These are phyloP conservation scores for Isatis tinctoria DNA, from an alignment of 345 rosid species.

Conservation along the genomic window DNA sequence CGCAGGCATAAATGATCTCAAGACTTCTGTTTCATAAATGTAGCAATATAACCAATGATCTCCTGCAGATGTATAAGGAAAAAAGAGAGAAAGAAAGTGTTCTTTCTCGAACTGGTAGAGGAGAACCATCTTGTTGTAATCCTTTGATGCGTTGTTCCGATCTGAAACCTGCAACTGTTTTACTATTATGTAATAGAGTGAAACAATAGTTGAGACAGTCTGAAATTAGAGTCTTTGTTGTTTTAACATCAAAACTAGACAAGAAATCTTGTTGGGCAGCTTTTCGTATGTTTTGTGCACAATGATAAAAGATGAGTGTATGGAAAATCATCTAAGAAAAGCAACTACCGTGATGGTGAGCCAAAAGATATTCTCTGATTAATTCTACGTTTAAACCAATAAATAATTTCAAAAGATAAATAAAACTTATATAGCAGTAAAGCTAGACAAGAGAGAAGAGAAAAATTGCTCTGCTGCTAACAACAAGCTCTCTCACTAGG, in stretches of 20 bases:
- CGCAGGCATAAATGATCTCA: conserved; percentile 49
- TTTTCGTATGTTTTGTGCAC: background rate
- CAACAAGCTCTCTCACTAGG: conserved; percentile 12
- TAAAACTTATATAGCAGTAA: conserved; percentile 23
- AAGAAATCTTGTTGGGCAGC: background rate
- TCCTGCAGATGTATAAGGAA: background rate
- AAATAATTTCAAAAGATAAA: background rate
- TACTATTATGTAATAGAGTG: background rate
- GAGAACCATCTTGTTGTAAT: conserved; percentile 25
- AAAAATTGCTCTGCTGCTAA: conserved; percentile 21
- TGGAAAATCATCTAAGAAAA: background rate
- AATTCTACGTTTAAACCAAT: conserved; percentile 12
- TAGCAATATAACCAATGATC: background rate
- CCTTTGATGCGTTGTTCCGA: conserved; percentile 22
- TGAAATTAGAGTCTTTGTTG: background rate
- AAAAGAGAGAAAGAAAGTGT: conserved; percentile 1
- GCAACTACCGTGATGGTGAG: background rate
- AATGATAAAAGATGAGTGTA: background rate
- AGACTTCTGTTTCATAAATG: conserved; percentile 33
- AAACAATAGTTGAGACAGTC: background rate
- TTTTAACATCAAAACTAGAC: background rate
- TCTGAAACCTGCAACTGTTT: conserved; percentile 21
- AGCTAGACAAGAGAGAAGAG: conserved; percentile 9
- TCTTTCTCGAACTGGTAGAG: background rate
- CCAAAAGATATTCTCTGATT: conserved; percentile 1